Percentiles rank a stretch among this genome's conserved stretches.
These are phyloP conservation scores for Diaporthe caulivora DNA, from an alignment of 2,329 filamentous ascomycete genomes.

Conservation along the genomic window DNA sequence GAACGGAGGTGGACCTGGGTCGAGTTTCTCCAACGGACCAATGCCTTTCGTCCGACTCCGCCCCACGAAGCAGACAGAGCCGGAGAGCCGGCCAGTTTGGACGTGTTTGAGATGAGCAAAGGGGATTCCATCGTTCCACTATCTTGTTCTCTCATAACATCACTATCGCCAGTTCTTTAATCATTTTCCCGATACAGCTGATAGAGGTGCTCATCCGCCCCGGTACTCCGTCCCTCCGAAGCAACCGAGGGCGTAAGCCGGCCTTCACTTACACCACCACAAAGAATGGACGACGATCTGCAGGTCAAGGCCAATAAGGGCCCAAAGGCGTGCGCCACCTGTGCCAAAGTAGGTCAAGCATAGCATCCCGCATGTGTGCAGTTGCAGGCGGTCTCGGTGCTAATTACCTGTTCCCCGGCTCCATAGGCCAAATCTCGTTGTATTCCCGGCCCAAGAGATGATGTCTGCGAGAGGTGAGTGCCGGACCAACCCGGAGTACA, in stretches of 20 bases:
- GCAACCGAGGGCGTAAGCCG: neutral
- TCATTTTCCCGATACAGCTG: neutral
- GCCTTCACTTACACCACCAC: constrained; percentile 24
- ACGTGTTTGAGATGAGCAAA: neutral
- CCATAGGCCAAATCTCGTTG: constrained; percentile 61
- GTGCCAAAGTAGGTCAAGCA: constrained; percentile 52
- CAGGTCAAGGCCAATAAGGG: constrained; percentile 50
- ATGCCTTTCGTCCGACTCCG: constrained; percentile 16
- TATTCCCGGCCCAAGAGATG: constrained; percentile 55
- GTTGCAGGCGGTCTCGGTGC: neutral
- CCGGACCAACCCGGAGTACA: neutral
- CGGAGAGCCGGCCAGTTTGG: neutral
- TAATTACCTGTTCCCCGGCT: neutral
- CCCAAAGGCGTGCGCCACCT: constrained; percentile 63
- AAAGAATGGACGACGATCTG: constrained; percentile 32
- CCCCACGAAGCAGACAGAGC: neutral
- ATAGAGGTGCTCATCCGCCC: neutral
- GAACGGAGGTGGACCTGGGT: neutral
- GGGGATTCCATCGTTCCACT: neutral
- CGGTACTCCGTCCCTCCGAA: neutral
- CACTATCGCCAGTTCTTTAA: no score
- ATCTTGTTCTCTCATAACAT: neutral
- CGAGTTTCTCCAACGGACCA: neutral
- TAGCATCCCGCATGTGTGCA: no score
- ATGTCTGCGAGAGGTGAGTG: constrained; percentile 62